A percentile compares a stretch with the other conserved stretches of the same genome.
Evolutionary conservation across 2,329 filamentous ascomycete species (phyloP).

Genomic region (Ophiostoma novo-ulmi): DNA sequence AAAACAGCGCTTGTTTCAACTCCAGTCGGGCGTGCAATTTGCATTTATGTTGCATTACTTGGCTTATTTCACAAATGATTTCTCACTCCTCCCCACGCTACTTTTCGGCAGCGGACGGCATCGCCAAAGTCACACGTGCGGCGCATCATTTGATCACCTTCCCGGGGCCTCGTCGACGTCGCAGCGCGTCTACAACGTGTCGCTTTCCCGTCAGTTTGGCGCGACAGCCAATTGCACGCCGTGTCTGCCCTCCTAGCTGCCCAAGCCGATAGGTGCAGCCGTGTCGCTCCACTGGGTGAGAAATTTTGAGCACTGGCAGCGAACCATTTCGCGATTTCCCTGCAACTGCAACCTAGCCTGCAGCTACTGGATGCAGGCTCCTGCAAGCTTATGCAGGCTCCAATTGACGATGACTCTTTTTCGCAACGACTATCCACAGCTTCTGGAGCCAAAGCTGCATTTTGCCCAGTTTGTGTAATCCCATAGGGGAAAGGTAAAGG

Average conservation of each 20-base stretch:
- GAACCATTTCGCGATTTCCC: slow-evolving; percentile 27
- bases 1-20: too few relatives aligned
- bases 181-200: slow-evolving; percentile 29
- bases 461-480: not conserved
- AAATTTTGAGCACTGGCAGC: slow-evolving; percentile 32
- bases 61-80: too few relatives aligned
- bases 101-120: not conserved
- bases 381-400: slow-evolving; percentile 10
- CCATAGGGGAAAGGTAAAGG: not conserved
- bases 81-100: not conserved
- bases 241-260: slow-evolving; percentile 19
- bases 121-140: not conserved
- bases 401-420: slow-evolving; percentile 3
- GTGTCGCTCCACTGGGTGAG: slow-evolving; percentile 17
- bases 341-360: slow-evolving; percentile 25
- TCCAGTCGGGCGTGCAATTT: too few relatives aligned
- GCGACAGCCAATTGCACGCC: slow-evolving; percentile 22
- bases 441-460: not conserved
- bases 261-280: slow-evolving; percentile 20
- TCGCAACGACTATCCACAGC: not conserved
- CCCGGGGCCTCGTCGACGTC: not conserved
- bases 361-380: slow-evolving; percentile 22
- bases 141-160: not conserved
- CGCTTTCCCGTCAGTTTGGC: slow-evolving; percentile 30
- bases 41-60: too few relatives aligned